Conservation (phyloP, 495 filamentous ascomycete species). For the Aspergillus haitiensis region DNA sequence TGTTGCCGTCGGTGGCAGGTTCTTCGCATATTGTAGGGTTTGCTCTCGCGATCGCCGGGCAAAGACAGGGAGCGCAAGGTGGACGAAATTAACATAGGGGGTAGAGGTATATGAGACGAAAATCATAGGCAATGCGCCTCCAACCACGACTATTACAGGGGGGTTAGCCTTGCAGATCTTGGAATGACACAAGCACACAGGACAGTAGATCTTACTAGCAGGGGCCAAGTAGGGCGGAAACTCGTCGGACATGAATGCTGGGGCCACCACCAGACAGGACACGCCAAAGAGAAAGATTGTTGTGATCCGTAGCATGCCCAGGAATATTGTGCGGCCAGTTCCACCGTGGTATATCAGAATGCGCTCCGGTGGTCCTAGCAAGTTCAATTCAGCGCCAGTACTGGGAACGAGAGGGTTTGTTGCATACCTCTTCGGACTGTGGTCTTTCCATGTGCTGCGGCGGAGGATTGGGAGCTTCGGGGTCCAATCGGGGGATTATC, state of each 20-base stretch:
- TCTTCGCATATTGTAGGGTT: constrained; percentile 62
- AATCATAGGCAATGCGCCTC: constrained; percentile 64
- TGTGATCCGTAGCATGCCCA: constrained; percentile 66
- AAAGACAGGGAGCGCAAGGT: constrained; percentile 65
- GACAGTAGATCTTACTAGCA: constrained; percentile 40
- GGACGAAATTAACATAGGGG: constrained; percentile 71
- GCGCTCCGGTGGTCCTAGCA: constrained; percentile 50
- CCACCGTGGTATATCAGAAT: constrained; percentile 75
- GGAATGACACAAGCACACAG: neutral
- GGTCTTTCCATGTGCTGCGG: constrained; percentile 29
- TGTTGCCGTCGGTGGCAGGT: constrained; percentile 60
- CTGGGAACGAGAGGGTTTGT: neutral
- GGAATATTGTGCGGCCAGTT: constrained; percentile 61
- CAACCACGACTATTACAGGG: constrained; percentile 49
- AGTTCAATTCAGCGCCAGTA: constrained; percentile 21
- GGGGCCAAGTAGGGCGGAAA: constrained; percentile 47
- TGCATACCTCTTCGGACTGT: constrained; percentile 34
- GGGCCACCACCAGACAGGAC: constrained; percentile 60
- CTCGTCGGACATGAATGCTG: constrained; percentile 54
- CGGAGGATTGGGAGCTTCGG: constrained; percentile 18
- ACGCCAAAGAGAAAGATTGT: constrained; percentile 69
- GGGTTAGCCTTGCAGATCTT: constrained; percentile 4
- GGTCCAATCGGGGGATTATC: constrained; percentile 14
- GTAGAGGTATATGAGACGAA: constrained; percentile 63
- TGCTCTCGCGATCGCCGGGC: constrained; percentile 68